Base-by-base conservation (phyloP, 352 stramenopile species). In the Aphanomyces astaci region DNA sequence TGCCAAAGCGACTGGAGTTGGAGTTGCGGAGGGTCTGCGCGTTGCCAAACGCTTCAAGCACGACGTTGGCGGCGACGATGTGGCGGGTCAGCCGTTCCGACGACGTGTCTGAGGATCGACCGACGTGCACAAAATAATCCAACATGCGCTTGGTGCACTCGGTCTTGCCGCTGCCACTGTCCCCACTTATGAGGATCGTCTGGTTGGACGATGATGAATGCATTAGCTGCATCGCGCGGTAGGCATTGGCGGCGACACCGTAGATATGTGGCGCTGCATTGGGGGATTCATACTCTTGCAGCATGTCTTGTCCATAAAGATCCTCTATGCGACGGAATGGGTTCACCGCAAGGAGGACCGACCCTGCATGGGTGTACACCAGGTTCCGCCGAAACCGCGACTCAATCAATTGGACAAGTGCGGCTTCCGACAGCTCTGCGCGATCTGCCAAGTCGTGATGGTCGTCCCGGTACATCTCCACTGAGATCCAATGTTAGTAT, bases 1-100 rank as follows among this genome's bases (percentile, higher is more conserved):
- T 97, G 67, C 88, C 88, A 59, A 96, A 96, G 32, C 88, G 86
- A 75, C 84, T 94, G n/a, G 84, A 94, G 71, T 96, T 96, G 76
- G 96, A 84, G 66, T 96, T 96, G 45, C 88, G 81, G 32, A 93
- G 73, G 15, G 88, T 96, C 15, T 85, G 82, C 31, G 88, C 88
- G 62, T 96, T 96, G 32, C 88, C 88, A 64, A 97, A 96, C 5
- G 87, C 90, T 64, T 97, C 89, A 31, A 97, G 78, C 11, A 97
- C 64, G 46, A 89, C 91, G 67, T 96, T 96, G 48, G 89, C 93
- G 73, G 96, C 85, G 30, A 97, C 67, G 0, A 98, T 87, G 63
- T 97, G 94, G n/a, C 83, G 82, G 22, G 84, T 84, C 66, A 95
- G 88, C 24, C 80, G 81, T 40, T 36, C 17, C 32, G 51, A 49